phyloP scores from a whole-genome alignment of 2,329 filamentous ascomycete genomes.

The Tolypocladium inflatum region DNA sequence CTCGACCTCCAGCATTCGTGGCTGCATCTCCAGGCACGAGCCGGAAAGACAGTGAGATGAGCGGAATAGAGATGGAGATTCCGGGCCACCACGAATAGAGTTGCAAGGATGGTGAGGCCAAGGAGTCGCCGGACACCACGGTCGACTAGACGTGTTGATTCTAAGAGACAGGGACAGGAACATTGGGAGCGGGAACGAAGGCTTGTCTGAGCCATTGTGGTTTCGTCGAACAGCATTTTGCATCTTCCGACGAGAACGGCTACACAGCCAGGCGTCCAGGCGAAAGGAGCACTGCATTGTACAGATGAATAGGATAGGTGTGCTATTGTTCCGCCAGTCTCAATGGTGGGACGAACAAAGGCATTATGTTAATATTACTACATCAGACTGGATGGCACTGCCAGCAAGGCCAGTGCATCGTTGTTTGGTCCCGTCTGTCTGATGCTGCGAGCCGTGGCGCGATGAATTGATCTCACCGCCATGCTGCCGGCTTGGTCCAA shows the following conservation, averaged over 20 bases:
- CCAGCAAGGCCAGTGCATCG: background rate
- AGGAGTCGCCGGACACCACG: background rate
- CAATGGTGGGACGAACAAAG: background rate
- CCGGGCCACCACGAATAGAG: slow-evolving; percentile 12
- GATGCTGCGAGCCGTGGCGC: background rate
- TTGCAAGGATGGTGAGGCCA: background rate
- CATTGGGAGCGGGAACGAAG: background rate
- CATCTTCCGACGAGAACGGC: background rate
- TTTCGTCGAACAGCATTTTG: background rate
- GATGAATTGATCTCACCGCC: background rate
- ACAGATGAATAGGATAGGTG: background rate
- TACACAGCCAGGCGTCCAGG: background rate
- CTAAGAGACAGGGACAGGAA: background rate
- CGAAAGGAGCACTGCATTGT: background rate
- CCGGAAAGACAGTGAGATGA: slow-evolving; percentile 10
- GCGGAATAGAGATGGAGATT: slow-evolving; percentile 28
- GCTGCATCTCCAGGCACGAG: slow-evolving; percentile 9
- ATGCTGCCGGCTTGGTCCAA: no score
- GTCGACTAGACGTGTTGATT: background rate
- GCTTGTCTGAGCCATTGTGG: no score
- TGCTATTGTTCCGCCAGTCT: background rate
- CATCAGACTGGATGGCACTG: background rate
- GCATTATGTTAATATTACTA: no score
- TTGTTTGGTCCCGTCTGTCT: no score
- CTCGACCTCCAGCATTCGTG: slow-evolving; percentile 16